A percentile compares a stretch with the other conserved stretches of the same genome.
phyloP scores from a whole-genome alignment of 1,284 basidiomycete genomes.

The Farysia itapuensis region DNA sequence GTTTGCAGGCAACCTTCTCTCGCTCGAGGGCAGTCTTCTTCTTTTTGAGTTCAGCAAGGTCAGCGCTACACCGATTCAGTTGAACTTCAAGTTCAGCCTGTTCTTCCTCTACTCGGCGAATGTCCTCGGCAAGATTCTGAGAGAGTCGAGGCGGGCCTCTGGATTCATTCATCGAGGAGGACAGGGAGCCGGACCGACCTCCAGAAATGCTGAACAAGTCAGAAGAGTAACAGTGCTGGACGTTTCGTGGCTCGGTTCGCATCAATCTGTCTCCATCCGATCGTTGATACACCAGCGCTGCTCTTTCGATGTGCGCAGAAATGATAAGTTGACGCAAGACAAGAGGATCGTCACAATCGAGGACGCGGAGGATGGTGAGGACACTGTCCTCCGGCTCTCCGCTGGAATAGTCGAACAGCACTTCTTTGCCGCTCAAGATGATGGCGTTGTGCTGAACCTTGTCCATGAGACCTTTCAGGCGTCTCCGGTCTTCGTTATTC shows the following conservation, averaged over 20 bases:
- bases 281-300: conserved; percentile 66
- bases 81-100: conserved; percentile 14
- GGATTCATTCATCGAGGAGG: conserved; percentile 57
- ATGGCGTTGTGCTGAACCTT: conserved; percentile 17
- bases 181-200: conserved; percentile 28
- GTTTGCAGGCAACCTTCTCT: conserved; percentile 4
- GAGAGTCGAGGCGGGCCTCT: conserved; percentile 57
- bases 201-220: conserved; percentile 52
- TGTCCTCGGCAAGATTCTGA: conserved; percentile 43
- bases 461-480: conserved; percentile 61
- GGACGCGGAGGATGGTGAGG: conserved; percentile 78
- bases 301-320: conserved; percentile 71
- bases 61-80: conserved; percentile 7
- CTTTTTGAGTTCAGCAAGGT: conserved; percentile 5
- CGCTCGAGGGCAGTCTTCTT: conserved; percentile 13
- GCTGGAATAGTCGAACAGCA: conserved; percentile 52
- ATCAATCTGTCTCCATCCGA: conserved; percentile 52
- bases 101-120: conserved; percentile 32
- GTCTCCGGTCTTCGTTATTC: conserved; percentile 69
- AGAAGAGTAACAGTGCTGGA: conserved; percentile 50
- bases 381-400: conserved; percentile 67
- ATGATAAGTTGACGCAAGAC: conserved; percentile 83
- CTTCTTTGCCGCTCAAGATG: conserved; percentile 63
- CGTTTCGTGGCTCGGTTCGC: conserved; percentile 51
- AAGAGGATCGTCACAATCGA: conserved; percentile 76